Conservation (phyloP, 352 stramenopile genomes). For the Phytophthora meadii region DNA sequence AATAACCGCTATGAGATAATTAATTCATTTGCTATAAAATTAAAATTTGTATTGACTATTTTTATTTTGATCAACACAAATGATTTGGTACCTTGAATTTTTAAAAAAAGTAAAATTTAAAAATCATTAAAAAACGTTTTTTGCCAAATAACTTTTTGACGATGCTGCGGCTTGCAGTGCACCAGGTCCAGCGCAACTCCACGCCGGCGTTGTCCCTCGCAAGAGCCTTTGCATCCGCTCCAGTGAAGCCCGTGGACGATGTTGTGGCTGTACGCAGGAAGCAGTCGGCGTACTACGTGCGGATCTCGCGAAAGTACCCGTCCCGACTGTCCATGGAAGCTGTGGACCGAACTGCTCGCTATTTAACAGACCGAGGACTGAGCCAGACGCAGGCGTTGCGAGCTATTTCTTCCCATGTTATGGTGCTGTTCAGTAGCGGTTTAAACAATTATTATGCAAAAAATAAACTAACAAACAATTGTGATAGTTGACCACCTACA, state of each 20-base stretch:
- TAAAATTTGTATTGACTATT: too few relatives aligned
- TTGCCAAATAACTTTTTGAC: too few relatives aligned
- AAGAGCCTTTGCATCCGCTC: conserved; percentile 6
- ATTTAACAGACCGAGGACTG: conserved; percentile 41
- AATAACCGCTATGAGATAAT: too few relatives aligned
- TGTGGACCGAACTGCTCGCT: conserved; percentile 38
- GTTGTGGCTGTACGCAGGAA: conserved; percentile 1
- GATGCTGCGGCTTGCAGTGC: conserved; percentile 1
- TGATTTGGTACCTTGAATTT: too few relatives aligned
- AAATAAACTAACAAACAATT: conserved; percentile 3
- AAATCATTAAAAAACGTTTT: too few relatives aligned
- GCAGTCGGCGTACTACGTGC: conserved; percentile 39
- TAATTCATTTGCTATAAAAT: too few relatives aligned
- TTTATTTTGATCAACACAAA: too few relatives aligned
- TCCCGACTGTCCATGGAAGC: conserved; percentile 18
- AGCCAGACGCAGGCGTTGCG: conserved; percentile 39
- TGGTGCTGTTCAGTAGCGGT: conserved; percentile 18
- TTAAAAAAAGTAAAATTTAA: too few relatives aligned
- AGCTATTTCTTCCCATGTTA: conserved; percentile 42
- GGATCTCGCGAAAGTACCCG: conserved; percentile 48
- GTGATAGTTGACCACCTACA: conserved; percentile 20
- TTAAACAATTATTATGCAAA: neutral
- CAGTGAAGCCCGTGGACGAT: conserved; percentile 5
- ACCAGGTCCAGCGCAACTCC: neutral
- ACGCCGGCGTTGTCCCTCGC: conserved; percentile 7